phyloP scores from a whole-genome alignment of 176 grass and related monocot species.

The Otatea glauca region DNA sequence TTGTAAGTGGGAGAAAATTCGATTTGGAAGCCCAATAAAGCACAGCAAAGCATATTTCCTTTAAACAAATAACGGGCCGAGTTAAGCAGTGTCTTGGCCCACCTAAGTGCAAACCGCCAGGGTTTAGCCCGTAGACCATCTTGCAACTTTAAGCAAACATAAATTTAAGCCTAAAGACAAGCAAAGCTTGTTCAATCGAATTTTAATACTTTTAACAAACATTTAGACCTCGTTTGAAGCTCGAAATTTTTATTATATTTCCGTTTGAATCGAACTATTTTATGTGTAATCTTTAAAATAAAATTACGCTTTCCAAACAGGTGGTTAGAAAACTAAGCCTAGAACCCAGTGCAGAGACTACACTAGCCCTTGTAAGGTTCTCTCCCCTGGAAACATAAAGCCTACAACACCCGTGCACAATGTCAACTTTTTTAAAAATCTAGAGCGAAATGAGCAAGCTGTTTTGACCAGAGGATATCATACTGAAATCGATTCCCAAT shows the following conservation, averaged over 20 bases:
- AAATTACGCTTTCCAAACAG: too few species aligned
- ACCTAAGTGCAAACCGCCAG: background rate
- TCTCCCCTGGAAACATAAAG: background rate
- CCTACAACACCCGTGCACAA: background rate
- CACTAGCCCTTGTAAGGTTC: background rate
- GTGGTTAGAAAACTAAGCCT: too few species aligned
- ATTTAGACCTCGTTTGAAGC: too few species aligned
- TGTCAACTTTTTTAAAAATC: constrained; percentile 32
- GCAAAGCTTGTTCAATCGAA: background rate
- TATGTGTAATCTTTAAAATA: too few species aligned
- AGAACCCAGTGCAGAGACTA: too few species aligned
- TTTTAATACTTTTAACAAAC: too few species aligned
- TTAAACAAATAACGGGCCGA: background rate
- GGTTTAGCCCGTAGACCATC: background rate
- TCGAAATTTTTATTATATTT: too few species aligned
- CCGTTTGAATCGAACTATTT: too few species aligned
- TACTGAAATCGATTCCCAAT: too few species aligned
- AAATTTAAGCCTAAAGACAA: background rate
- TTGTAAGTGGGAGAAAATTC: too few species aligned
- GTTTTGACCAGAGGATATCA: background rate
- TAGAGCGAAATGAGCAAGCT: background rate
- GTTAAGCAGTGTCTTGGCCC: background rate
- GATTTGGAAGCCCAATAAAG: too few species aligned
- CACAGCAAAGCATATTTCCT: background rate
- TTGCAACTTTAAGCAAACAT: background rate